Conservation (phyloP, 805 yeast genomes). For the Suhomyces sp. region DNA sequence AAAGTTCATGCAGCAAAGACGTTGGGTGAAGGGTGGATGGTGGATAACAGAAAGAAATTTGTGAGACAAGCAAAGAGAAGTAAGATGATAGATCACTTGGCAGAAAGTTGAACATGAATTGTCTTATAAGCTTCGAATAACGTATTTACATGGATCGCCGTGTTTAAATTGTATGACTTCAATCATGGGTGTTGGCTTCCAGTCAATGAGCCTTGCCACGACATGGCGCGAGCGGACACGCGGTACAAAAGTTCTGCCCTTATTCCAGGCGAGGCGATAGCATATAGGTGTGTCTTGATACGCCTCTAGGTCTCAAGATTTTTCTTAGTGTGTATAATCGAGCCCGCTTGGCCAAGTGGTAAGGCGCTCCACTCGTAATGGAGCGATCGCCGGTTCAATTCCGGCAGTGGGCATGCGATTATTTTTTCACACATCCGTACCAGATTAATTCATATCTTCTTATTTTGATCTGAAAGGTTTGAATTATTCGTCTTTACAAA, state of each 20-base stretch:
- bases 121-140: neutral
- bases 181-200: neutral
- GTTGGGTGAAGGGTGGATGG: neutral
- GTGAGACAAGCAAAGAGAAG: neutral
- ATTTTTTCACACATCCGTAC: conserved; percentile 7
- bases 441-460: too few relatives aligned
- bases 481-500: too few relatives aligned
- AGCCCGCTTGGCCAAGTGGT: conserved; percentile 55
- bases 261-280: too few relatives aligned
- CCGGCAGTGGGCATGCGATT: conserved; percentile 46
- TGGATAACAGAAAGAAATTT: neutral
- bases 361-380: conserved; percentile 56
- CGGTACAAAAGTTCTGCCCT: neutral
- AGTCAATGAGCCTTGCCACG: neutral
- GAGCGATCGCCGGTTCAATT: conserved; percentile 54
- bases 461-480: too few relatives aligned
- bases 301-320: neutral
- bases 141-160: neutral
- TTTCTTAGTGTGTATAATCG: conserved; percentile 2
- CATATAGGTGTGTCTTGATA: too few relatives aligned
- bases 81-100: neutral
- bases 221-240: neutral
- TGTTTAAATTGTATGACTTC: too few relatives aligned
- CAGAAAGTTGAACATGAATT: neutral
- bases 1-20: neutral